Evolutionary conservation across 495 filamentous ascomycete genomes (phyloP).

Genomic region (Bathelium albidoporum): DNA sequence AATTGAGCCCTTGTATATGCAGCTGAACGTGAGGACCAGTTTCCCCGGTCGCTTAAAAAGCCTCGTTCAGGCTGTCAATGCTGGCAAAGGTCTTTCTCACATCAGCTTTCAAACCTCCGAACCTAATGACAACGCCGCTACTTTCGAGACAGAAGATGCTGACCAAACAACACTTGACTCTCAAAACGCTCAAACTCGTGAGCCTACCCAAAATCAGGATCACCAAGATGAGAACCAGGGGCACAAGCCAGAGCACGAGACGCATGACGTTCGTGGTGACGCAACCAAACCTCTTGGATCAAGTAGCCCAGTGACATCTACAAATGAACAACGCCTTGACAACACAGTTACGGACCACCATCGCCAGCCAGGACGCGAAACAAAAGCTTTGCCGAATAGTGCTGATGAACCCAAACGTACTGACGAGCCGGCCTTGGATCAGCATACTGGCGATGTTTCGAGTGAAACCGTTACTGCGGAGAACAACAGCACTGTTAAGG

Average conservation of each 20-base stretch:
- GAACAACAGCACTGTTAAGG: not conserved
- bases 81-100: slow-evolving; percentile 51
- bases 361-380: not conserved
- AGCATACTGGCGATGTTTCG: not conserved
- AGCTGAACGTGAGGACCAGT: slow-evolving; percentile 41
- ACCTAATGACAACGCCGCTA: slow-evolving; percentile 11
- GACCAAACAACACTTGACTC: slow-evolving; percentile 15
- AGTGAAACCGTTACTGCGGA: not conserved
- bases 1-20: slow-evolving; percentile 47
- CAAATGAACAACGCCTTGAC: slow-evolving; percentile 1
- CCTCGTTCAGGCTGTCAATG: slow-evolving; percentile 37
- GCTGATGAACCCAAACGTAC: not conserved
- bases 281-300: not conserved
- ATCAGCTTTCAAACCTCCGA: slow-evolving; percentile 32
- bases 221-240: slow-evolving; percentile 29
- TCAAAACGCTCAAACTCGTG: slow-evolving; percentile 2
- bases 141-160: slow-evolving; percentile 11
- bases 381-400: not conserved
- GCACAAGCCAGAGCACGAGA: not conserved
- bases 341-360: not conserved
- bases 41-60: slow-evolving; percentile 39
- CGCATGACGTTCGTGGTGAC: slow-evolving; percentile 7
- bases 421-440: not conserved
- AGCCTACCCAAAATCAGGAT: slow-evolving; percentile 12
- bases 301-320: not conserved